Conservation (phyloP, 441 rosid species). For the Corymbia calophylla region DNA sequence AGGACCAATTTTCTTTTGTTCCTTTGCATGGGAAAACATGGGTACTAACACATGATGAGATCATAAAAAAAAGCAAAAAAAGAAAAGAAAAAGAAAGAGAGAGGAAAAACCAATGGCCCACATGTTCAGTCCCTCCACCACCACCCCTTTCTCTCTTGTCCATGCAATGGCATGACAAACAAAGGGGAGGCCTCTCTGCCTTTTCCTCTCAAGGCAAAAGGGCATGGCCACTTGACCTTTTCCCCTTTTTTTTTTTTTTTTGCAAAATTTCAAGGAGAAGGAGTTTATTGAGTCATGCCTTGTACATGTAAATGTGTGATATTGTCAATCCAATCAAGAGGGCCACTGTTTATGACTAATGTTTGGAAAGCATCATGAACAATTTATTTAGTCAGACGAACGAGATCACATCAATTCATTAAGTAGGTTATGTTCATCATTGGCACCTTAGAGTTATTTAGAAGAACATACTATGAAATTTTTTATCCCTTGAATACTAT, state of each 20-base stretch:
- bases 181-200: neutral
- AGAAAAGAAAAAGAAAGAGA: neutral
- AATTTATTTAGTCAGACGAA: neutral
- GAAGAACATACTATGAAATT: neutral
- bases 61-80: neutral
- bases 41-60: neutral
- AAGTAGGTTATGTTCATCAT: fast-evolving
- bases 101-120: neutral
- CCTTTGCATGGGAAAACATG: neutral
- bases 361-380: neutral
- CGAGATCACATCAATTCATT: neutral
- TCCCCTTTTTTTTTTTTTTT: neutral
- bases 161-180: neutral
- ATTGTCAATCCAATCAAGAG: neutral
- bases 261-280: neutral
- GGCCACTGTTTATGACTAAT: neutral
- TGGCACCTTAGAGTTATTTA: neutral
- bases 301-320: neutral
- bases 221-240: neutral
- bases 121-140: neutral
- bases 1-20: neutral
- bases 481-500: fast-evolving
- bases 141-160: neutral
- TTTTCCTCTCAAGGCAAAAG: neutral
- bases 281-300: neutral